Evolutionary conservation across 768 basidiomycete species (phyloP), one percentile per base, ranked within the genome.

Genomic region (Naganishia antarctica): DNA sequence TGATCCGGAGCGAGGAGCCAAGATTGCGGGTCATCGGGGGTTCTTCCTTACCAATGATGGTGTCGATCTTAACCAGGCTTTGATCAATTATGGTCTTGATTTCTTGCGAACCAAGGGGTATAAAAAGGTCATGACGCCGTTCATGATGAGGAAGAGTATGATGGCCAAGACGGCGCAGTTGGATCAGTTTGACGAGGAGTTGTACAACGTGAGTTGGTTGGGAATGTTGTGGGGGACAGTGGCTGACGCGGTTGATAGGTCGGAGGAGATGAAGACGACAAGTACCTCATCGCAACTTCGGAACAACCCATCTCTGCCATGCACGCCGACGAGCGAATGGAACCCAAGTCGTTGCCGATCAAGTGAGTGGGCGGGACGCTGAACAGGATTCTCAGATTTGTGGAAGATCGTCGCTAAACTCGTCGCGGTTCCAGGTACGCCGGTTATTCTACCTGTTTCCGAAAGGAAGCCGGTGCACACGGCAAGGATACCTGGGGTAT

Each of bases 401-500:
- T n/a, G n/a, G n/a, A n/a, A n/a, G n/a, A n/a, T n/a, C n/a, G n/a
- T 51, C 8, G 32, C 50, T 43, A 3, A 43, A 1, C 45, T 47
- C 1, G n/a, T 15, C 16, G 16, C 34, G 21, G 44, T 45, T 15
- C 8, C 68, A 79, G 79, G 61, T 81, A 80, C 69, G 81, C 80
- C n/a, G 81, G 81, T 15, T 82, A 81, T 75, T 82, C 81, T 66
- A 98, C 94, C 16, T 98, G 94, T 78, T 99, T 99, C 87, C 87
- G 96, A 29, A 98, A 98, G 80, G 96, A 99, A 80, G 96, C 96
- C 2, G 96, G 96, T 34, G 89, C 91, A 2, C 91, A 91, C 8
- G 96, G 96, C 3, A 87, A 91, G 61, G 96, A 99, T 71, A 97
- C 94, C 83, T 97, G 96, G 92, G 96, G 96, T 63, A 97, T 98